A percentile compares a stretch with the other conserved stretches of the same genome.
Conservation (phyloP, 1,284 basidiomycete genomes). For the Sporisorium graminicola region DNA sequence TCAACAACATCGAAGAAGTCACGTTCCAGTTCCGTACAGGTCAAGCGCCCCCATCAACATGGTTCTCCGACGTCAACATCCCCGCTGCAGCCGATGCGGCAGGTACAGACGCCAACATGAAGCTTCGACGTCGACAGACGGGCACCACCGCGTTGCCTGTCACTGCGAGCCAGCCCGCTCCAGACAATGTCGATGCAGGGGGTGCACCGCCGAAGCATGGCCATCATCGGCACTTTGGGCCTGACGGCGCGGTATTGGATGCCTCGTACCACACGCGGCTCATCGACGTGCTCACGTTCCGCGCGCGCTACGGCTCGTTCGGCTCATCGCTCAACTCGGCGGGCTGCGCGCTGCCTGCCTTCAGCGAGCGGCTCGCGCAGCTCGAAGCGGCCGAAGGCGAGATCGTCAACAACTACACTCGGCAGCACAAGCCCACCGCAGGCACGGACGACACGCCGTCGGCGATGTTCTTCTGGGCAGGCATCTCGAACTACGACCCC, state of each 20-base stretch:
- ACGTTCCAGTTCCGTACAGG: conserved; percentile 36
- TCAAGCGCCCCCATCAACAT: conserved; percentile 37
- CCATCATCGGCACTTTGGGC: background rate
- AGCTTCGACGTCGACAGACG: conserved; percentile 7
- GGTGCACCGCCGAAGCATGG: background rate
- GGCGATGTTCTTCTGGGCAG: conserved; percentile 52
- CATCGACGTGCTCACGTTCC: conserved; percentile 46
- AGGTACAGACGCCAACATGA: background rate
- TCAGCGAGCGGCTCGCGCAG: conserved; percentile 23
- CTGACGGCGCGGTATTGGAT: conserved; percentile 18
- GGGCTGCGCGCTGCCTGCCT: conserved; percentile 36
- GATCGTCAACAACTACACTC: conserved; percentile 41
- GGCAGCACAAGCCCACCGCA: conserved; percentile 19
- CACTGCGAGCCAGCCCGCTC: background rate
- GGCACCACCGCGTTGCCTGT: background rate
- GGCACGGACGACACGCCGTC: conserved; percentile 5
- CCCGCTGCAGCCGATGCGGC: background rate
- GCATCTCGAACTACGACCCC: conserved; percentile 42
- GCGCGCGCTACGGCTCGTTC: conserved; percentile 34
- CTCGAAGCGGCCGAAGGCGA: conserved; percentile 26
- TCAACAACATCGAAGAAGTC: conserved; percentile 40
- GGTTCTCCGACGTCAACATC: conserved; percentile 26
- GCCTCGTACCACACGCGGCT: conserved; percentile 32
- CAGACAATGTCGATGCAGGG: background rate
- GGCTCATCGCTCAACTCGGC: conserved; percentile 36